These are phyloP conservation scores for Globisporangium emineosum DNA, from an alignment of 352 stramenopile genomes.

Conservation along the genomic window DNA sequence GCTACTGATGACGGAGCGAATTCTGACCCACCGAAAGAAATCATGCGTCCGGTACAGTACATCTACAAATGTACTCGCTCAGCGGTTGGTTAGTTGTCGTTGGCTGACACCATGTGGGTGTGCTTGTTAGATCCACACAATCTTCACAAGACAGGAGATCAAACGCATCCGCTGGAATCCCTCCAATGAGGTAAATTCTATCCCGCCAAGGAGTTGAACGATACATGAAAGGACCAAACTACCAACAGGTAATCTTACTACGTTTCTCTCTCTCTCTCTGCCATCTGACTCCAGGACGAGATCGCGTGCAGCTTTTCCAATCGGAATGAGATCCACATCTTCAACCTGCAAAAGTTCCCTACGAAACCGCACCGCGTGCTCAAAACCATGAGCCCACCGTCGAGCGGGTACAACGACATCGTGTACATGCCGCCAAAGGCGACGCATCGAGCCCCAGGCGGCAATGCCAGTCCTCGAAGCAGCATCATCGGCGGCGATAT, in stretches of 20 bases:
- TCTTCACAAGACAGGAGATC: conserved; percentile 64
- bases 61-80: too few species aligned
- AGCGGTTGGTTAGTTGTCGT: background rate
- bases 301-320: conserved; percentile 73
- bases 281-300: conserved; percentile 41
- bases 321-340: conserved; percentile 72
- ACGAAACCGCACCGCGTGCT: conserved; percentile 54
- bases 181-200: conserved; percentile 48
- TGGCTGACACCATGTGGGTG: background rate
- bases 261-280: background rate
- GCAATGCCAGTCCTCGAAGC: conserved; percentile 16
- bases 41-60: conserved; percentile 36
- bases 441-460: background rate
- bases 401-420: conserved; percentile 76
- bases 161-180: conserved; percentile 79
- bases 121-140: conserved; percentile 65
- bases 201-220: too few species aligned
- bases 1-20: background rate
- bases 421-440: conserved; percentile 34
- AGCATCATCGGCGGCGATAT: conserved; percentile 58
- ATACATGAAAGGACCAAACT: too few species aligned
- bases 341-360: conserved; percentile 73
- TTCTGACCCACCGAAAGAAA: conserved; percentile 6
- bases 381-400: conserved; percentile 63
- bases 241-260: too few species aligned